Base-by-base conservation (phyloP, 2,329 filamentous ascomycete genomes). In the Neospermospora avenae region DNA sequence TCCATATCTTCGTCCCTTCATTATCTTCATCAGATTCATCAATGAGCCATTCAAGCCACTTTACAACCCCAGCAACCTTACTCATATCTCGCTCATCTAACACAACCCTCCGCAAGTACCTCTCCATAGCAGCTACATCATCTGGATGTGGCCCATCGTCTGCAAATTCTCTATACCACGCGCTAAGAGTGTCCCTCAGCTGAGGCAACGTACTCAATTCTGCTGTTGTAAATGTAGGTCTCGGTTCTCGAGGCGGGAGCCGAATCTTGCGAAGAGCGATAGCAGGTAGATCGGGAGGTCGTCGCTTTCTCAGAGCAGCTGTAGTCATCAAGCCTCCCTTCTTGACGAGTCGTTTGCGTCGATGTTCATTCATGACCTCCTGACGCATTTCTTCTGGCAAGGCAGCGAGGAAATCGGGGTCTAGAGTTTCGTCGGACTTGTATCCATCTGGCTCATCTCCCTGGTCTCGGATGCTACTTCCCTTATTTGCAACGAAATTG, bases 321-420 rank as follows among this genome's bases (percentile, higher is more conserved):
- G 71, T 60, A 3, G 72, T 73, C 18, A 81, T 77, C n/a, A 85
- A 73, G 0, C 78, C 80, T 1, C 81, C 77, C 18, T 76, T 79
- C 39, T 84, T 81, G 11, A 84, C 84, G 20, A 88, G 77, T n/a
- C 80, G 84, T 20, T 77, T 74, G 20, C 82, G 82, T 35, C 80
- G 81, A 69, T 93, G 87, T 68, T 96, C 90, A 20, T 84, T 86
- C 2, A 96, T 74, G 6, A 98, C 81, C 74, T 98, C 93, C 16
- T 77, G 79, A 13, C 90, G 85, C 49, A 96, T 83, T 49, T 96
- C 90, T 65, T 89, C 86, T 0, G 93, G 93, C 0, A 98, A 78
- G 16, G 92, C 91, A 0, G 88, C 85, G 2, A 98, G 84, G 69
- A 97, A 93, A 0, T 87, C 85, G 0, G 83, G 78, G 6, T 79